Conservation (phyloP, 768 basidiomycete species). For the Sporobolomyces phaffii region DNA sequence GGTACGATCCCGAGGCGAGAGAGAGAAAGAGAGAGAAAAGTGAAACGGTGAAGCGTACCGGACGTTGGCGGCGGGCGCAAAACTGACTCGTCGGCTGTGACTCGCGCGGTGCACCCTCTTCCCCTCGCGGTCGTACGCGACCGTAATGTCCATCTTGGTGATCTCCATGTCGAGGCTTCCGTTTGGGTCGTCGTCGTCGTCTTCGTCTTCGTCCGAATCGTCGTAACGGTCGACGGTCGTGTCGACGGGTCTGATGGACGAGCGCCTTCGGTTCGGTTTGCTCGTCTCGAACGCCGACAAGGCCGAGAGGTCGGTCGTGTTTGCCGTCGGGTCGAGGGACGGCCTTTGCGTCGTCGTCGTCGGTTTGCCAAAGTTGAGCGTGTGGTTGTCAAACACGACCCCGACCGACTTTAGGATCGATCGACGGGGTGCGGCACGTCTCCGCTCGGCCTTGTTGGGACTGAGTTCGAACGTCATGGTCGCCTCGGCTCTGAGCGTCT, state of each 20-base stretch:
- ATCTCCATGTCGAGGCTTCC: slow-evolving; percentile 29
- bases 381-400: slow-evolving; percentile 21
- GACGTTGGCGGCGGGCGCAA: slow-evolving; percentile 39
- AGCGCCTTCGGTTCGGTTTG: background rate
- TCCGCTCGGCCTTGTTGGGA: slow-evolving; percentile 27
- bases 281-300: background rate
- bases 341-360: background rate
- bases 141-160: slow-evolving; percentile 17
- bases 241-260: slow-evolving; percentile 11
- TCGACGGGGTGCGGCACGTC: slow-evolving; percentile 32
- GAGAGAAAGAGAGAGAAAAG: no score
- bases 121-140: slow-evolving; percentile 10
- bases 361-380: slow-evolving; percentile 13
- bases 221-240: slow-evolving; percentile 17
- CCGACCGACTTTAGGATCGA: slow-evolving; percentile 38
- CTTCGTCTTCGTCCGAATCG: slow-evolving; percentile 12
- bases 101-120: slow-evolving; percentile 9
- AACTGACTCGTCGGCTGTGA: slow-evolving; percentile 36
- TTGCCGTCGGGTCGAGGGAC: background rate
- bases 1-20: background rate
- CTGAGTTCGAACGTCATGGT: slow-evolving; percentile 19
- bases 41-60: slow-evolving; percentile 23
- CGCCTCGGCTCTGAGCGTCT: background rate
- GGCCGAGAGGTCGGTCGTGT: slow-evolving; percentile 29
- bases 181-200: slow-evolving; percentile 27